Evolutionary conservation across 257 asterid genomes (phyloP).

Genomic region (Penstemon davidsonii): DNA sequence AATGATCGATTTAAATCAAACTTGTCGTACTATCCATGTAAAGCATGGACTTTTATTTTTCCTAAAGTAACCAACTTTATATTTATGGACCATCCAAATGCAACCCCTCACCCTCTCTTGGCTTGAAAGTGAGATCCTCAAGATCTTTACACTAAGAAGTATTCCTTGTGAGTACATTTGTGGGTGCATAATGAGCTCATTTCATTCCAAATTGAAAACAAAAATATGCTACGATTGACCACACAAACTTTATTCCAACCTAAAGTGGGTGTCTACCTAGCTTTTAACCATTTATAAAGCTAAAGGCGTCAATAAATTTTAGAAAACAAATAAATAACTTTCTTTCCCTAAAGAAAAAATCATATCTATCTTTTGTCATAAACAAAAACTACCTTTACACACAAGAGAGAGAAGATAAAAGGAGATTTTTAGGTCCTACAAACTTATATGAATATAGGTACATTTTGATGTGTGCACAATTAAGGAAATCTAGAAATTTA

Average conservation of each 20-base stretch:
- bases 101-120: slow-evolving; percentile 14
- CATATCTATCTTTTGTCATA: slow-evolving; percentile 25
- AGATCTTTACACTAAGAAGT: slow-evolving; percentile 17
- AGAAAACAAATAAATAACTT: not conserved
- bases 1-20: no score
- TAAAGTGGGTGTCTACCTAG: slow-evolving; percentile 24
- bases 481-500: not conserved
- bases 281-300: slow-evolving; percentile 24
- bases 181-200: slow-evolving; percentile 24
- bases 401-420: slow-evolving; percentile 2
- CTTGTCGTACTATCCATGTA: no score
- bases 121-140: slow-evolving; percentile 27
- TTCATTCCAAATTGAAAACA: slow-evolving; percentile 23
- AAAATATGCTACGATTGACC: slow-evolving; percentile 3
- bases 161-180: slow-evolving; percentile 1
- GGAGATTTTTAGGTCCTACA: slow-evolving; percentile 21
- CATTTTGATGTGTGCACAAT: slow-evolving; percentile 12
- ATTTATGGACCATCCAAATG: slow-evolving; percentile 6
- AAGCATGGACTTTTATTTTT: no score
- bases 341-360: slow-evolving; percentile 23
- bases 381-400: slow-evolving; percentile 18
- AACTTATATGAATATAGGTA: slow-evolving; percentile 17
- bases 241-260: slow-evolving; percentile 26
- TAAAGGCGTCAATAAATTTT: slow-evolving; percentile 1
- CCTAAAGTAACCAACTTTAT: not conserved